Base-by-base conservation (phyloP, 2,329 filamentous ascomycete species). In the Claviceps digitariae region DNA sequence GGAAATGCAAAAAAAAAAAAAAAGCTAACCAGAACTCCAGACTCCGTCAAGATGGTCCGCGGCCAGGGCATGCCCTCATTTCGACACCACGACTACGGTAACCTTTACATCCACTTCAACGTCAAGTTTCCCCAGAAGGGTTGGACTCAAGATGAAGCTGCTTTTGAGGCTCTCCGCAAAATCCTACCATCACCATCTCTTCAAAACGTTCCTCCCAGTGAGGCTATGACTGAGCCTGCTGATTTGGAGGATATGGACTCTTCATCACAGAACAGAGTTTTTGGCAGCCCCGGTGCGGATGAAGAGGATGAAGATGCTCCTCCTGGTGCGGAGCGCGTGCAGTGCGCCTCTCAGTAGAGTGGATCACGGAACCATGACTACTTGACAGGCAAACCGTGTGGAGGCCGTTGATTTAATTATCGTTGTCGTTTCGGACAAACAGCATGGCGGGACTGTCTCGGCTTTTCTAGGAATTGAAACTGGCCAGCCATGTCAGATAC, bases 51-150 rank as follows among this genome's bases (percentile, higher is more conserved):
- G 76, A 86, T 95, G 71, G 84, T 98, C 64, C 87, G 88, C 60
- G 90, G 90, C 59, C 93, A 98, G 73, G 93, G 93, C 69, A 98
- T 98, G 93, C 93, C 93, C 44, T 94, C 93, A 4, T 86, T 82
- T 71, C 83, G 93, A 63, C 93, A 97, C 71, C 93, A 98, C 76
- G 87, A 97, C 71, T 83, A 81, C 66, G 93, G 93, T 64, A 96
- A 98, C 74, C 77, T 98, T 62, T 98, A 93, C 76, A 90, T 98
- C 65, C 89, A 95, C 67, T 98, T 98, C 74, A 84, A 87, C 64
- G 90, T 98, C 72, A 95, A 95, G 74, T 97, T 98, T 79, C 93
- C 93, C 49, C 84, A 87, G 65, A 85, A 83, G 74, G 76, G 81
- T 66, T 86, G 81, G 78, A 79, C 80, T 40, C 67, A 79, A 40